Percentiles rank a stretch among this genome's conserved stretches.
Conservation (phyloP, 2,329 filamentous ascomycete species). For the Microcyclospora pomicola region DNA sequence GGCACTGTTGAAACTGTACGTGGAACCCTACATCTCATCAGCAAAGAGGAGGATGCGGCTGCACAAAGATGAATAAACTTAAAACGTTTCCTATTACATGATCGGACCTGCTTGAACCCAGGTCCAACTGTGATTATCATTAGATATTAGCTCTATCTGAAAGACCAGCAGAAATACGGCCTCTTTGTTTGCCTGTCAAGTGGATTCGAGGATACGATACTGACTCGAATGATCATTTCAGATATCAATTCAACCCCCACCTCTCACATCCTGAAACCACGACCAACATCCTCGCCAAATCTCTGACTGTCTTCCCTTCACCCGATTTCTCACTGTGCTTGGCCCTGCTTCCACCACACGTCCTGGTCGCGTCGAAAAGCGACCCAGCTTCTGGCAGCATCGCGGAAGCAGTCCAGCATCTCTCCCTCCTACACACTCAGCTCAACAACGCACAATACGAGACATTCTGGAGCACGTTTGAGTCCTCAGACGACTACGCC, state of each 20-base stretch:
- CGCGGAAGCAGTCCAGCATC: slow-evolving; percentile 80
- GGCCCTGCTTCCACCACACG: slow-evolving; percentile 79
- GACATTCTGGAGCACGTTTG: slow-evolving; percentile 83
- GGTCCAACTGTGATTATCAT: slow-evolving; percentile 46
- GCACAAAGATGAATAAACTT: slow-evolving; percentile 57
- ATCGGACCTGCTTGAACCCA: slow-evolving; percentile 44
- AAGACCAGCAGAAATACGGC: slow-evolving; percentile 5
- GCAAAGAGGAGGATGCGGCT: slow-evolving; percentile 45
- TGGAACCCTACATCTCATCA: slow-evolving; percentile 19
- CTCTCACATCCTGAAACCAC: slow-evolving; percentile 92
- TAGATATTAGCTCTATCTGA: slow-evolving; percentile 65
- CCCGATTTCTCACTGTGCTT: slow-evolving; percentile 90
- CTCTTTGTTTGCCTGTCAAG: neutral
- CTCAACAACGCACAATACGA: slow-evolving; percentile 84
- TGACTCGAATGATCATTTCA: slow-evolving; percentile 26
- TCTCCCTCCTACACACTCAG: slow-evolving; percentile 68
- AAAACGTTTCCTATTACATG: slow-evolving; percentile 99
- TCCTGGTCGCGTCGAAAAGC: slow-evolving; percentile 48
- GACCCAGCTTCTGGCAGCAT: slow-evolving; percentile 46
- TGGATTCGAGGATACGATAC: neutral
- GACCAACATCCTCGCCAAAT: slow-evolving; percentile 98
- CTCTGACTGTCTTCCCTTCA: slow-evolving; percentile 91
- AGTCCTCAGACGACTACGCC: slow-evolving; percentile 89
- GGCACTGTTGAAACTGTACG: slow-evolving; percentile 92
- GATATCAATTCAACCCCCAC: slow-evolving; percentile 99